Conservation (phyloP, 352 stramenopile genomes). For the Phytophthora colocasiae region DNA sequence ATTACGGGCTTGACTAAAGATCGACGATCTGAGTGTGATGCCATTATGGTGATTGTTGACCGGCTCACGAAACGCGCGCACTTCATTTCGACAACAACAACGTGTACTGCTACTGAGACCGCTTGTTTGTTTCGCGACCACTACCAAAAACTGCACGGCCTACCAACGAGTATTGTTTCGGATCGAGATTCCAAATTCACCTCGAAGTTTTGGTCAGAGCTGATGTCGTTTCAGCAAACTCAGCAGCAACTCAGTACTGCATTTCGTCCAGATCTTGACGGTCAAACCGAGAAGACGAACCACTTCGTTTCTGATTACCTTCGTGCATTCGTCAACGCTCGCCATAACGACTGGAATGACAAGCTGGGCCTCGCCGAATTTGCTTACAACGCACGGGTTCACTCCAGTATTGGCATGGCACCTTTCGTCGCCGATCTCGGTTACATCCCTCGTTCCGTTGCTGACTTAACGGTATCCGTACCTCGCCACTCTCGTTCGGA, state of each 20-base stretch:
- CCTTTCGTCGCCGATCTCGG: no score
- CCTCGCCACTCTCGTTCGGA: background rate
- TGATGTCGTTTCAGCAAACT: constrained; percentile 20
- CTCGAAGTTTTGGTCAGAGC: constrained; percentile 20
- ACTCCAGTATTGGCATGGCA: no score
- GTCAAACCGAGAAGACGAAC: no score
- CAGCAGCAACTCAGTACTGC: constrained; percentile 14
- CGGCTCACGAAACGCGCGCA: background rate
- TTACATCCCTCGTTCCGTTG: background rate
- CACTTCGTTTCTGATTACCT: no score
- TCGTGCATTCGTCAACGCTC: no score
- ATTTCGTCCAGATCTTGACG: constrained; percentile 8
- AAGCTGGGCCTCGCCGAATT: no score
- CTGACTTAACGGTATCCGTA: background rate
- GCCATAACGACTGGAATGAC: no score
- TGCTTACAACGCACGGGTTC: no score
- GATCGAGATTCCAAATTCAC: constrained; percentile 31
- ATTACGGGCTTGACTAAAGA: no score
- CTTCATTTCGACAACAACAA: constrained; percentile 3
- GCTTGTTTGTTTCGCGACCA: constrained; percentile 2
- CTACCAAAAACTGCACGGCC: constrained; percentile 2
- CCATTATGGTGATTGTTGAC: no score
- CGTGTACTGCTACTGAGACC: background rate
- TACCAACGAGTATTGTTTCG: constrained; percentile 2
- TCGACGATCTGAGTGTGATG: no score